phyloP scores from a whole-genome alignment of 2,329 filamentous ascomycete species.

The Pseudopyrenochaeta lycopersici region DNA sequence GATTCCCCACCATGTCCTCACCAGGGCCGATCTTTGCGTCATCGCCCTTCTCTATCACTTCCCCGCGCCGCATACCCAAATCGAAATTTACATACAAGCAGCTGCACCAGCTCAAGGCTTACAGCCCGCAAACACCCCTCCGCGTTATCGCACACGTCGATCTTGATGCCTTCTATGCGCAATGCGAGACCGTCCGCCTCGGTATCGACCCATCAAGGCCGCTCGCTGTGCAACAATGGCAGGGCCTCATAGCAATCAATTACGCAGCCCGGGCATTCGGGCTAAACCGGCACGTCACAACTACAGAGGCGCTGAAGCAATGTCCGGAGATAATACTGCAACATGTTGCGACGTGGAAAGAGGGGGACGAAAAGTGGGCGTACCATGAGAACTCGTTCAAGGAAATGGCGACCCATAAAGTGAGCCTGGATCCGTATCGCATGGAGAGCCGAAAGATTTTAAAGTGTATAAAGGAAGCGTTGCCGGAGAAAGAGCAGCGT shows the following conservation, averaged over 20 bases:
- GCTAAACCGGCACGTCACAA: slow-evolving; percentile 79
- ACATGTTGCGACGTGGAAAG: slow-evolving; percentile 94
- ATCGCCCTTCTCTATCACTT: slow-evolving; percentile 54
- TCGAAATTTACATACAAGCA: slow-evolving; percentile 89
- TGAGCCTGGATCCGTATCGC: slow-evolving; percentile 91
- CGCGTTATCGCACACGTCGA: slow-evolving; percentile 92
- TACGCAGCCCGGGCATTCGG: slow-evolving; percentile 87
- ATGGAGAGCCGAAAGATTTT: slow-evolving; percentile 85
- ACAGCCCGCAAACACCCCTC: slow-evolving; percentile 76
- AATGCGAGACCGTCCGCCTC: slow-evolving; percentile 92
- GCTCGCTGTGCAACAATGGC: slow-evolving; percentile 94
- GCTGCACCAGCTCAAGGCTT: slow-evolving; percentile 77
- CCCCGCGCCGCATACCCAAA: slow-evolving; percentile 49
- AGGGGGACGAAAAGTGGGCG: slow-evolving; percentile 90
- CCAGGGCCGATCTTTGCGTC: slow-evolving; percentile 58
- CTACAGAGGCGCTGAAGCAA: slow-evolving; percentile 82
- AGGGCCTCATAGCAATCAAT: slow-evolving; percentile 94
- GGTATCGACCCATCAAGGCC: slow-evolving; percentile 77
- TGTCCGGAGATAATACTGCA: slow-evolving; percentile 87
- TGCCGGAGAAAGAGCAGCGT: slow-evolving; percentile 72
- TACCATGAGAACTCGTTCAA: slow-evolving; percentile 83
- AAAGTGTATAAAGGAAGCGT: slow-evolving; percentile 75
- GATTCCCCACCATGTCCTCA: slow-evolving; percentile 53
- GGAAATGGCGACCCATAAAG: slow-evolving; percentile 88
- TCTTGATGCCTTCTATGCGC: slow-evolving; percentile 93